A percentile compares a stretch with the other conserved stretches of the same genome.
These are phyloP conservation scores for Daldinia decipiens DNA, from an alignment of 495 filamentous ascomycete species.

Conservation along the genomic window DNA sequence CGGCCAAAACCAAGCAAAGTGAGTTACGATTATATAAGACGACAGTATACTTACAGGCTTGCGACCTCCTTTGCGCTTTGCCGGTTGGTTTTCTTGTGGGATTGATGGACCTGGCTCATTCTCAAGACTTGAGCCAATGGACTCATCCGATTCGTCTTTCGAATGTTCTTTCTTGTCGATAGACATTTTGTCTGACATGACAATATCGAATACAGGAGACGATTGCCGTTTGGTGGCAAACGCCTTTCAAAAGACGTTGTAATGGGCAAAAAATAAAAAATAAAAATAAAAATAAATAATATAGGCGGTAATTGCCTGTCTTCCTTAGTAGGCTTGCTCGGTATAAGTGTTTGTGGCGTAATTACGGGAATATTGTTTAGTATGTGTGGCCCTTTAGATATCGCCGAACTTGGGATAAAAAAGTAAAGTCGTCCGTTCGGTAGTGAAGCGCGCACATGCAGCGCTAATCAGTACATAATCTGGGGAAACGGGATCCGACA, in stretches of 20 bases:
- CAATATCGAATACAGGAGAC: conserved; percentile 47
- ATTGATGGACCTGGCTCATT: conserved; percentile 55
- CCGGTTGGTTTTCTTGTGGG: conserved; percentile 59
- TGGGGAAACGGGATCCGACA: conserved; percentile 61
- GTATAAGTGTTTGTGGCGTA: conserved; percentile 33
- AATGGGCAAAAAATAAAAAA: conserved; percentile 13
- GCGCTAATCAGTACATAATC: conserved; percentile 64
- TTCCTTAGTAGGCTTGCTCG: conserved; percentile 30
- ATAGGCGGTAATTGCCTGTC: conserved; percentile 15
- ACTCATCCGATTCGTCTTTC: conserved; percentile 64
- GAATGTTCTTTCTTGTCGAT: conserved; percentile 65
- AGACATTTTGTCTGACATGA: conserved; percentile 68
- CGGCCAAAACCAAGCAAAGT: conserved; percentile 40
- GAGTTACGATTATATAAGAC: conserved; percentile 4
- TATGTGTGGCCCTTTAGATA: conserved; percentile 27
- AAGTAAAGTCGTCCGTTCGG: conserved; percentile 28
- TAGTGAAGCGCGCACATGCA: conserved; percentile 46
- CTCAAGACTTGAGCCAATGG: conserved; percentile 64
- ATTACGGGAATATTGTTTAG: conserved; percentile 21
- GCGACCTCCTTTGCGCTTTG: conserved; percentile 94
- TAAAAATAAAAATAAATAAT: conserved; percentile 17
- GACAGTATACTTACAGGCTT: conserved; percentile 80
- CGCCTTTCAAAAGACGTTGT: conserved; percentile 43
- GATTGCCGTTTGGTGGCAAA: conserved; percentile 49
- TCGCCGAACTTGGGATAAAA: conserved; percentile 18